These are phyloP conservation scores for Russula foetens DNA, from an alignment of 768 basidiomycete genomes.

Conservation along the genomic window DNA sequence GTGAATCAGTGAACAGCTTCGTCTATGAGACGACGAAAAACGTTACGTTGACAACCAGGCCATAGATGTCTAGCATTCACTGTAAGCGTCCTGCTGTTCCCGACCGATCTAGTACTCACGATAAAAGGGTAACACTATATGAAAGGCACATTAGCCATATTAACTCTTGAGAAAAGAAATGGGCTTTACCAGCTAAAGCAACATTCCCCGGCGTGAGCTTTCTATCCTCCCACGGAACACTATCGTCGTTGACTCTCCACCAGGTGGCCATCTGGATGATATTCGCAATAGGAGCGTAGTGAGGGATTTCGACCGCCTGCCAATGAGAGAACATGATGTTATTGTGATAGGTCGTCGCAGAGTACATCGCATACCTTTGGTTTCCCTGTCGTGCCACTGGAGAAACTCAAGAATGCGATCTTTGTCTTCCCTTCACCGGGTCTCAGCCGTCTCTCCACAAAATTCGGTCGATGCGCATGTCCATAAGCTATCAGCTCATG, in stretches of 20 bases:
- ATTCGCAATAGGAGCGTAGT: slow-evolving; percentile 54
- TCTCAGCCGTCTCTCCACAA: slow-evolving; percentile 38
- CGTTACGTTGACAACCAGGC: slow-evolving; percentile 22
- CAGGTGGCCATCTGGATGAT: slow-evolving; percentile 23
- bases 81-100: not conserved
- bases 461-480: slow-evolving; percentile 29
- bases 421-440: slow-evolving; percentile 54
- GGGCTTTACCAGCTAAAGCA: slow-evolving; percentile 40
- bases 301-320: slow-evolving; percentile 60
- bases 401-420: slow-evolving; percentile 62
- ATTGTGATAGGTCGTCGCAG: slow-evolving; percentile 27
- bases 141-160: not conserved
- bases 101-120: slow-evolving; percentile 19
- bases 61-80: slow-evolving; percentile 39
- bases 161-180: not conserved
- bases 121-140: slow-evolving; percentile 24
- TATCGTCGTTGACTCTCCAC: slow-evolving; percentile 25
- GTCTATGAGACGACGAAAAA: not conserved
- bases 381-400: slow-evolving; percentile 67
- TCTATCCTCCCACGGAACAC: slow-evolving; percentile 31
- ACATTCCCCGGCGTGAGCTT: slow-evolving; percentile 48
- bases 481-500: slow-evolving; percentile 42
- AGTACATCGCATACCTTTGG: slow-evolving; percentile 23
- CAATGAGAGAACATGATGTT: slow-evolving; percentile 18
- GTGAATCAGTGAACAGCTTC: not conserved